phyloP scores from a whole-genome alignment of 345 rosid genomes.

The Eutrema japonicum region DNA sequence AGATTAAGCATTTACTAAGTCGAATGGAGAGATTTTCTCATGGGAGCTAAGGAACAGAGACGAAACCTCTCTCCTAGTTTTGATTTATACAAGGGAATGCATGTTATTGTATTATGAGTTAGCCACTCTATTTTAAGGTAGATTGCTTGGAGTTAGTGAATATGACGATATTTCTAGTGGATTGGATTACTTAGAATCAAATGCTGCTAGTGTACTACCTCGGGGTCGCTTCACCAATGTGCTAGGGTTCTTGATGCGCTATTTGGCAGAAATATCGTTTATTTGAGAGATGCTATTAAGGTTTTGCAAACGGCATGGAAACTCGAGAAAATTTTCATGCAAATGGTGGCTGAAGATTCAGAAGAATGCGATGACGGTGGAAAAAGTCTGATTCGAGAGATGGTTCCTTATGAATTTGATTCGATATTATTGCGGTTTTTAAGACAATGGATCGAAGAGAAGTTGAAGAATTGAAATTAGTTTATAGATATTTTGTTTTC shows the following conservation, averaged over 20 bases:
- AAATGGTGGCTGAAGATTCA: conserved; percentile 88
- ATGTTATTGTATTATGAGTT: no score
- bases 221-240: conserved; percentile 69
- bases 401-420: conserved; percentile 89
- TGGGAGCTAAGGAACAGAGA: no score
- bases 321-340: conserved; percentile 81
- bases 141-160: no score
- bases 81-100: no score
- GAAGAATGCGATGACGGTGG: conserved; percentile 89
- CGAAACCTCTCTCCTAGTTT: no score
- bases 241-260: conserved; percentile 79
- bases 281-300: conserved; percentile 60
- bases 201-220: conserved; percentile 68
- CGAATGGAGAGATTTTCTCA: no score
- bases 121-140: no score
- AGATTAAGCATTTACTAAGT: no score
- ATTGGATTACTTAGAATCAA: no score
- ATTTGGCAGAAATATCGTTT: conserved; percentile 53
- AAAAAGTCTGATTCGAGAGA: conserved; percentile 69
- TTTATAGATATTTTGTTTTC: background rate
- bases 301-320: conserved; percentile 78
- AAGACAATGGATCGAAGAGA: conserved; percentile 71
- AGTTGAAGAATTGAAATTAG: conserved; percentile 73
- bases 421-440: conserved; percentile 56
- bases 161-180: no score